Evolutionary conservation across 768 basidiomycete genomes (phyloP).

Genomic region (Lactarius tabidus): DNA sequence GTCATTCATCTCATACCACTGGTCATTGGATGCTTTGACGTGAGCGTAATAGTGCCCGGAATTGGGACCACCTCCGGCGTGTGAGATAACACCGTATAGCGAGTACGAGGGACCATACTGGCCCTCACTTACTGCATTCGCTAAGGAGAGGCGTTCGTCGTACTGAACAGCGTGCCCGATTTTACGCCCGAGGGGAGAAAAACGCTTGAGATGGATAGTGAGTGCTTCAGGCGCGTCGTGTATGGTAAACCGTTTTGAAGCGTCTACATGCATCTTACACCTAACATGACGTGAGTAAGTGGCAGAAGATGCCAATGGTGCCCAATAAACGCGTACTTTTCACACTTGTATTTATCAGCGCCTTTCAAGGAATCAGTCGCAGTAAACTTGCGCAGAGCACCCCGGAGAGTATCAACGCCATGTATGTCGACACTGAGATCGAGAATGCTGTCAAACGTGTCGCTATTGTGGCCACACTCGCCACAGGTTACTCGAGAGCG

Average conservation of each 20-base stretch:
- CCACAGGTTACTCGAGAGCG: slow-evolving; percentile 88
- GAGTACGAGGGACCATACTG: slow-evolving; percentile 76
- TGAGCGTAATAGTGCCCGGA: slow-evolving; percentile 94
- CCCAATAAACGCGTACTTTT: slow-evolving; percentile 63
- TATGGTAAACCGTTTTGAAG: slow-evolving; percentile 86
- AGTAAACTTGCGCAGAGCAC: slow-evolving; percentile 77
- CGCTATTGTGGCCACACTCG: slow-evolving; percentile 80
- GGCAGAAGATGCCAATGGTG: background rate
- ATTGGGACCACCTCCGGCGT: slow-evolving; percentile 89
- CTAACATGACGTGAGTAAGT: slow-evolving; percentile 38
- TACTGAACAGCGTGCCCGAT: slow-evolving; percentile 76
- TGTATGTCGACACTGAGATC: slow-evolving; percentile 92
- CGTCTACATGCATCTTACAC: slow-evolving; percentile 88
- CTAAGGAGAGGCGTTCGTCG: slow-evolving; percentile 65
- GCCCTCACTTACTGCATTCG: slow-evolving; percentile 79
- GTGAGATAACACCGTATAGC: slow-evolving; percentile 88
- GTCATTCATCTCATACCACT: slow-evolving; percentile 96
- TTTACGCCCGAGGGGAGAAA: slow-evolving; percentile 87
- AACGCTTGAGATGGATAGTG: slow-evolving; percentile 93
- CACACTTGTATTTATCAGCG: slow-evolving; percentile 96
- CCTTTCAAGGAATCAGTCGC: slow-evolving; percentile 81
- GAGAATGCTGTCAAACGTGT: slow-evolving; percentile 93
- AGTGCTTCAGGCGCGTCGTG: slow-evolving; percentile 84
- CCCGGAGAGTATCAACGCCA: slow-evolving; percentile 54
- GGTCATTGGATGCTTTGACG: slow-evolving; percentile 62